These are phyloP conservation scores for Austroboletus olivaceoglutinosus DNA, from an alignment of 1,284 basidiomycete genomes.

Conservation along the genomic window DNA sequence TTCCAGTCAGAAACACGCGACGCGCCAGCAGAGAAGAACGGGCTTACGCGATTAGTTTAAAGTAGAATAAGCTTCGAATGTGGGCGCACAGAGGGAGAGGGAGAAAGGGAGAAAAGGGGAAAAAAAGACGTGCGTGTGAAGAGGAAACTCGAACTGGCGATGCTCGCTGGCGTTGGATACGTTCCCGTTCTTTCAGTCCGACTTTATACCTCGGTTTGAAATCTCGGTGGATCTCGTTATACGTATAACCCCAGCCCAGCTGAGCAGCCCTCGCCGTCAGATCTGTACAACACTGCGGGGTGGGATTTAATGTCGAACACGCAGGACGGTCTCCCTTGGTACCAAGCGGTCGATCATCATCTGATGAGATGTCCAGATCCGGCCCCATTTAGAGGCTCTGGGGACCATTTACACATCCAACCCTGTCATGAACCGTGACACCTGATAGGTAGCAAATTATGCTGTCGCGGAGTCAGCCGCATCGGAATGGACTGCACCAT, in stretches of 20 bases:
- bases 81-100: constrained; percentile 2
- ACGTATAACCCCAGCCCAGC: constrained; percentile 12
- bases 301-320: constrained; percentile 19
- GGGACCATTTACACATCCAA: constrained; percentile 14
- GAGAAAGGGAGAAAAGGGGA: background rate
- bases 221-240: constrained; percentile 7
- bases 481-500: constrained; percentile 3
- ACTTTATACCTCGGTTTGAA: constrained; percentile 22
- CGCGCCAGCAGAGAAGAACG: background rate
- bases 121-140: background rate
- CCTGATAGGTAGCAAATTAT: constrained; percentile 12
- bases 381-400: constrained; percentile 12
- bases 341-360: constrained; percentile 22
- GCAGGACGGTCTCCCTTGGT: constrained; percentile 5
- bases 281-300: constrained; percentile 20
- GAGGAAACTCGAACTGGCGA: constrained; percentile 8
- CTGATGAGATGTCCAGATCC: constrained; percentile 27
- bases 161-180: constrained; percentile 6
- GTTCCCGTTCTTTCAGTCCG: background rate
- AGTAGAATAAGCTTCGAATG: background rate
- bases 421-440: constrained; percentile 19
- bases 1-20: constrained; percentile 17
- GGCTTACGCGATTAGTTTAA: constrained; percentile 10
- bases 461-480: constrained; percentile 25
- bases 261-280: constrained; percentile 16